Evolutionary conservation across 2,329 filamentous ascomycete genomes (phyloP), one percentile per base, ranked within the genome.

Genomic region (Botrytis sinoallii): DNA sequence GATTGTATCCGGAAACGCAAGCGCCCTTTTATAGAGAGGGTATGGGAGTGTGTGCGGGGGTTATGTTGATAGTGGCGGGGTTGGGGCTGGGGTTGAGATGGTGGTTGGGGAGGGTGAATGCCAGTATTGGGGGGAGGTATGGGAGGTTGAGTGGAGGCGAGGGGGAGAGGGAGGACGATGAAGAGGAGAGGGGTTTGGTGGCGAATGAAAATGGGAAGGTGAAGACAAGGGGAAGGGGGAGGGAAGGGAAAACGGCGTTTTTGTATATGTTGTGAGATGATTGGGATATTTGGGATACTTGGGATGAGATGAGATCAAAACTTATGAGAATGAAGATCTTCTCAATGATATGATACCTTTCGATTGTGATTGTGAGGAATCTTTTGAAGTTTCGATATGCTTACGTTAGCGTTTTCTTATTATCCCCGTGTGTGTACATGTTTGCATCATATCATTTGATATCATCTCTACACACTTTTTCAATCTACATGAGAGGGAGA

Each of bases 1-100:
- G 86, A 73, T 79, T 88, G n/a, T 89, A 88, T 79, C 87, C 87
- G 0, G 82, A 85, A 29, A 79, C 76, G 0, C 85, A 88, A 70
- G 85, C 82, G 1, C 86, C 86, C 44, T 83, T 81, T 64, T 89
- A 85, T 79, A 81, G 84, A 0, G 82, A 77, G 70, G 87, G 87
- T 0, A 87, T 88, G 85, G 79, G 79, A 3, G 80, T 85, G 18
- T 88, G 87, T 80, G 85, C 86, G 1, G 80, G 74, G 0, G 85
- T 85, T 35, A 88, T 88, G 87, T 77, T 82, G 6, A 29, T 83
- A 0, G 86, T 86, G 32, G 85, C 81, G 0, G 29, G 84, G 6
- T 75, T 88, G 70, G 83, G 85, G 1, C 74, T 81, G 22, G 78
- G 81, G 0, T 75, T 88, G 80, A 82, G 86, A 71, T 75, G 81